Evolutionary conservation across 140 eudicot genomes (phyloP).

Genomic region (Cichorium intybus): DNA sequence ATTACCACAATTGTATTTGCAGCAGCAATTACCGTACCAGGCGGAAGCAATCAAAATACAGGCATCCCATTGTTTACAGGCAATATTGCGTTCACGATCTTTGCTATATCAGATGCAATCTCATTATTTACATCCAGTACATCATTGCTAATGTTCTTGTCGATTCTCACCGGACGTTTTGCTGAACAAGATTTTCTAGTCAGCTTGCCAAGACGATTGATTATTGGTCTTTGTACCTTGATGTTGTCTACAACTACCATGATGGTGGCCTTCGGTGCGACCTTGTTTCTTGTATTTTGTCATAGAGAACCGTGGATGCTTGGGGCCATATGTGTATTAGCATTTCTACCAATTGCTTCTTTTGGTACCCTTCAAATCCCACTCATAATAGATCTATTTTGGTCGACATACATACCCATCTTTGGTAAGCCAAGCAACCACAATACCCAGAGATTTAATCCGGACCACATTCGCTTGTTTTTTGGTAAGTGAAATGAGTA

Average conservation of each 20-base stretch:
- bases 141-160: too few relatives aligned
- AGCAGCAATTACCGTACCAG: background rate
- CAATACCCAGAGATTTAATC: background rate
- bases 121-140: background rate
- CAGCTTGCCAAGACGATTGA: slow-evolving; percentile 30
- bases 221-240: slow-evolving; percentile 30
- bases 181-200: slow-evolving; percentile 22
- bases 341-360: background rate
- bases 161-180: slow-evolving; percentile 23
- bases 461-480: background rate
- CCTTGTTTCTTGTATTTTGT: slow-evolving; percentile 9
- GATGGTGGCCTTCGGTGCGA: slow-evolving; percentile 19
- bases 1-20: slow-evolving; percentile 13
- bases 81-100: background rate
- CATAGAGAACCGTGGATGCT: background rate
- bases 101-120: slow-evolving; percentile 5
- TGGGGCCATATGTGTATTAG: background rate
- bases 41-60: background rate
- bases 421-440: background rate
- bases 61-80: background rate
- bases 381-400: background rate
- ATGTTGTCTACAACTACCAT: slow-evolving; percentile 23
- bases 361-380: background rate
- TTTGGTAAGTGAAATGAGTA: background rate
- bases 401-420: background rate